Conservation (phyloP, 2,329 filamentous ascomycete genomes). For the Aspergillus clavatus region DNA sequence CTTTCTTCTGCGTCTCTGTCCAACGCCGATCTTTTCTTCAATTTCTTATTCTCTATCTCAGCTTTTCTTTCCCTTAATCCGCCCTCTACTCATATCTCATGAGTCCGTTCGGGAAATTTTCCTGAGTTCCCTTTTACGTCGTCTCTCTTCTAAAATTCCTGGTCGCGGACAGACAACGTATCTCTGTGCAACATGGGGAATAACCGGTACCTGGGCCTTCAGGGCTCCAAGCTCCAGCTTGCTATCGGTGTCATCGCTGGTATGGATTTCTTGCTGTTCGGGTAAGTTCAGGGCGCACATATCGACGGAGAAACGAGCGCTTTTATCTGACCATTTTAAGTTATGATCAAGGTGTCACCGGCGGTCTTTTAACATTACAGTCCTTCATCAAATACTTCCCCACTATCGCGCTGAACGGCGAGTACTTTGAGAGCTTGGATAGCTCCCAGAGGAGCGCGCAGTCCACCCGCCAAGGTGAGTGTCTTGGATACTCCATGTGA, state of each 20-base stretch:
- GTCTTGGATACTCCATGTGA: not conserved
- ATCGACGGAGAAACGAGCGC: not conserved
- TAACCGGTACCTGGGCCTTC: constrained; percentile 37
- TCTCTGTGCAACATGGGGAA: constrained; percentile 18
- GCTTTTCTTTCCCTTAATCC: not conserved
- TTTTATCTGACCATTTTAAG: constrained; percentile 18
- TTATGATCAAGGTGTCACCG: constrained; percentile 43
- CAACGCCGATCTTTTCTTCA: too few species aligned
- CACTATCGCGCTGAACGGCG: constrained; percentile 31
- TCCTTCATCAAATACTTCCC: constrained; percentile 42
- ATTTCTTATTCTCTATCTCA: too few species aligned
- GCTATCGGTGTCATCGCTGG: constrained; percentile 44
- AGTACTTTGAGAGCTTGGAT: constrained; percentile 14
- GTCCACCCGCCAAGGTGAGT: constrained; percentile 35
- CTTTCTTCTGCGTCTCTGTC: too few species aligned
- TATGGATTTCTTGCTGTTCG: constrained; percentile 37
- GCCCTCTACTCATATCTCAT: too few species aligned
- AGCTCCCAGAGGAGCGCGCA: constrained; percentile 18
- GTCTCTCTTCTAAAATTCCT: not conserved
- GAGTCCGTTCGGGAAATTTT: not conserved
- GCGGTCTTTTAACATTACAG: constrained; percentile 40
- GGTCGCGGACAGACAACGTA: not conserved
- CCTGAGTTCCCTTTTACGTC: not conserved
- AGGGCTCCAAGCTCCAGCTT: constrained; percentile 38
- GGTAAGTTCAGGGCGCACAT: not conserved